Conservation (phyloP, 2,329 filamentous ascomycete genomes). For the Colletotrichum sp. region DNA sequence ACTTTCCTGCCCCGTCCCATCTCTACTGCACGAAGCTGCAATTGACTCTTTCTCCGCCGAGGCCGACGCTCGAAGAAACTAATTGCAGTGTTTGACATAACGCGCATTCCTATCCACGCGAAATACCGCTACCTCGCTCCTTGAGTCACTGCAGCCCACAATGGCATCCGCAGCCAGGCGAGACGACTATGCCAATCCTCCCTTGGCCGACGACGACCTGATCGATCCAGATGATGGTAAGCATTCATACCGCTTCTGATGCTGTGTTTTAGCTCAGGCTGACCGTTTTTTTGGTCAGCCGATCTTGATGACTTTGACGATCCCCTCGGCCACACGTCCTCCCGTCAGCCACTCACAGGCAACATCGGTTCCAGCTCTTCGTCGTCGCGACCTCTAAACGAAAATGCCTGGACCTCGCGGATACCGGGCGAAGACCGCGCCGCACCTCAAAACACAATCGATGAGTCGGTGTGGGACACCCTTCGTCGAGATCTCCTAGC, state of each 20-base stretch:
- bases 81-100: neutral
- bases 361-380: conserved; percentile 72
- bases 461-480: conserved; percentile 98
- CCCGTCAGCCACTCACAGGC: conserved; percentile 81
- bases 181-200: conserved; percentile 66
- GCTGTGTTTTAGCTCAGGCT: neutral
- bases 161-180: conserved; percentile 54
- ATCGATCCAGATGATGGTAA: conserved; percentile 82
- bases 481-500: conserved; percentile 88
- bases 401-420: conserved; percentile 84
- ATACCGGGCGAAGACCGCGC: conserved; percentile 93
- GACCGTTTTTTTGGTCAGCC: conserved; percentile 49
- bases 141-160: conserved; percentile 6
- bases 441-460: conserved; percentile 90
- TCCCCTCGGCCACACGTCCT: conserved; percentile 71
- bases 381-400: conserved; percentile 65
- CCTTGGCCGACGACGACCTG: conserved; percentile 71
- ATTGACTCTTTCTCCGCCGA: neutral
- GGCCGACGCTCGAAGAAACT: neutral
- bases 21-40: neutral
- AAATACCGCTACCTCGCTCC: neutral
- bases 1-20: neutral
- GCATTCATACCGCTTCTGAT: conserved; percentile 17
- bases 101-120: neutral
- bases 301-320: conserved; percentile 94